phyloP scores from a whole-genome alignment of 2,329 filamentous ascomycete species.

The Aurifilum marmelostoma region DNA sequence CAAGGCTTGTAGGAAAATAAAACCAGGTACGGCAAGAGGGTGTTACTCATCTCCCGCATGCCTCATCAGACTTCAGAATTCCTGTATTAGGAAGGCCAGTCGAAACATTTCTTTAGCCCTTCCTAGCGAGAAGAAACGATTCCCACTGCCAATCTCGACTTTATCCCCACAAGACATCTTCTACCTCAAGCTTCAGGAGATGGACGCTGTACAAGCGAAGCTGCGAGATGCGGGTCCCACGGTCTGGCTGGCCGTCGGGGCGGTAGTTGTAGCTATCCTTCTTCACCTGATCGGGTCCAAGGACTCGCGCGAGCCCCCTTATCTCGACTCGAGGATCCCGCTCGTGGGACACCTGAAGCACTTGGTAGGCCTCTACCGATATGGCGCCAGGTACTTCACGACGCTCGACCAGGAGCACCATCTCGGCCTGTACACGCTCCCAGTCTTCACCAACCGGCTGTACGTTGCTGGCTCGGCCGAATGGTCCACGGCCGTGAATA shows the following conservation, averaged over 20 bases:
- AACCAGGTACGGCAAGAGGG: neutral
- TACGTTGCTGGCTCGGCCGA: neutral
- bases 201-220: slow-evolving; percentile 10
- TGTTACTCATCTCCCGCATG: neutral
- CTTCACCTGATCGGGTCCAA: neutral
- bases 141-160: neutral
- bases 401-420: neutral
- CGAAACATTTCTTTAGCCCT: no score
- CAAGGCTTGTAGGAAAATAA: neutral
- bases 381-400: slow-evolving; percentile 2
- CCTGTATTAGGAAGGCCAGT: neutral
- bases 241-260: slow-evolving; percentile 1
- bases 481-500: slow-evolving; percentile 1
- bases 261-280: neutral
- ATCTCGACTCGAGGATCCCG: neutral
- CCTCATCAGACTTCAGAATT: neutral
- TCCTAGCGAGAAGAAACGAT: neutral
- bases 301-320: neutral
- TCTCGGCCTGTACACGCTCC: neutral
- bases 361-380: neutral
- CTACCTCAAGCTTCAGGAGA: neutral
- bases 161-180: neutral
- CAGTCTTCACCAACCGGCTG: neutral
- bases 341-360: neutral
- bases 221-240: slow-evolving; percentile 3